Evolutionary conservation across 2,329 filamentous ascomycete genomes (phyloP).

Genomic region (Remersonia thermophila): DNA sequence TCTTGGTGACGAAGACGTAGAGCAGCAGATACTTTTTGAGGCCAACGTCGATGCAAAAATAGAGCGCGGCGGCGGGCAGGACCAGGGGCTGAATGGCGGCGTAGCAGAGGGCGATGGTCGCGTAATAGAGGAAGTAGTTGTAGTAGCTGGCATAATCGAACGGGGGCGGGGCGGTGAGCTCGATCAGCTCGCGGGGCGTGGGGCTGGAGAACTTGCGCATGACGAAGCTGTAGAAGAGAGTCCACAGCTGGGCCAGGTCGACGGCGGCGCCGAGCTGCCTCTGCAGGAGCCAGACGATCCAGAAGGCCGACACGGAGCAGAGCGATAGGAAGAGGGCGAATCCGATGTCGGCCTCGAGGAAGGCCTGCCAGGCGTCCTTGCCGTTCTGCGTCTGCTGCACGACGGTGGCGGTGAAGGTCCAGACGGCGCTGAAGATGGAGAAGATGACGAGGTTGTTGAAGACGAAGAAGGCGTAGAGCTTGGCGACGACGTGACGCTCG

Average conservation of each 20-base stretch:
- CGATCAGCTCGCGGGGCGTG: slow-evolving; percentile 82
- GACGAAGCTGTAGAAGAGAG: slow-evolving; percentile 72
- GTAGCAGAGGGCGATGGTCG: slow-evolving; percentile 78
- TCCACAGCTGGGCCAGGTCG: slow-evolving; percentile 81
- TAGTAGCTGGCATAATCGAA: slow-evolving; percentile 97
- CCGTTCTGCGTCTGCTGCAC: slow-evolving; percentile 44
- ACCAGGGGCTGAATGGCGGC: slow-evolving; percentile 77
- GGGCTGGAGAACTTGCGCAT: slow-evolving; percentile 73
- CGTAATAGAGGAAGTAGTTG: slow-evolving; percentile 94
- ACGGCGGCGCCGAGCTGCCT: slow-evolving; percentile 87
- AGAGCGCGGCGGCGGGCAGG: slow-evolving; percentile 73
- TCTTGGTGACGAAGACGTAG: slow-evolving; percentile 94
- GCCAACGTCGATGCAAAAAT: slow-evolving; percentile 76
- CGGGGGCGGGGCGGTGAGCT: slow-evolving; percentile 78
- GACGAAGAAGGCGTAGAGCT: slow-evolving; percentile 90
- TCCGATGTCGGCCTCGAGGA: slow-evolving; percentile 52
- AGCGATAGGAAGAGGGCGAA: slow-evolving; percentile 57
- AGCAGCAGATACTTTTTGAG: slow-evolving; percentile 92
- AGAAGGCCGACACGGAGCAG: slow-evolving; percentile 76
- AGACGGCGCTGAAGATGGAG: slow-evolving; percentile 77
- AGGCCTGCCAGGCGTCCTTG: slow-evolving; percentile 54
- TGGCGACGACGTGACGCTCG: slow-evolving; percentile 80
- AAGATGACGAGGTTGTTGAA: slow-evolving; percentile 96
- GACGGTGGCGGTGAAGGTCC: slow-evolving; percentile 57
- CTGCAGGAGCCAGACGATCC: slow-evolving; percentile 88